phyloP scores from a whole-genome alignment of 2,329 filamentous ascomycete genomes.

The Furcasterigmium furcatum region DNA sequence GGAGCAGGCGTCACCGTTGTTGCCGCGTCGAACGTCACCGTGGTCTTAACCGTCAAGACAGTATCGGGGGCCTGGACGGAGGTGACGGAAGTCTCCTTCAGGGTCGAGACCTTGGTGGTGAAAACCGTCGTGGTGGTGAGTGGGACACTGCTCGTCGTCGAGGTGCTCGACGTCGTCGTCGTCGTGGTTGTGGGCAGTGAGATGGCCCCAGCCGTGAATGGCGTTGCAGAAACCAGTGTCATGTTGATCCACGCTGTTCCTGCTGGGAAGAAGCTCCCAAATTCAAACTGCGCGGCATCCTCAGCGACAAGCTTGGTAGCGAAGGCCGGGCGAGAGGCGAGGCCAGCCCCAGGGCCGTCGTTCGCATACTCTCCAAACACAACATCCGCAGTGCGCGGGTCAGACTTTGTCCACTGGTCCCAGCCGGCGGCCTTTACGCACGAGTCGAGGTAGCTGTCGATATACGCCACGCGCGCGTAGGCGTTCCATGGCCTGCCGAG shows the following conservation, averaged over 20 bases:
- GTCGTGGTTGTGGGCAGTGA: conserved; percentile 15
- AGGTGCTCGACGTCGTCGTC: conserved; percentile 16
- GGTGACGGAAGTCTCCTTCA: conserved; percentile 10
- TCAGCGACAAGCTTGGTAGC: conserved; percentile 25
- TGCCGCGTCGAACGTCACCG: conserved; percentile 6
- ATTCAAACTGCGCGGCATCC: conserved; percentile 31
- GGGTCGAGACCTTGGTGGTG: conserved; percentile 17
- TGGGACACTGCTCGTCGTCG: conserved; percentile 7
- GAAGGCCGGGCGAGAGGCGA: conserved; percentile 34
- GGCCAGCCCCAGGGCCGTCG: conserved; percentile 39
- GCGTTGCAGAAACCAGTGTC: conserved; percentile 28
- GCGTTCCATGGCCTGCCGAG: conserved; percentile 18
- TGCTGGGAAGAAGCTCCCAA: conserved; percentile 31
- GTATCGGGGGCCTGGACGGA: conserved; percentile 10
- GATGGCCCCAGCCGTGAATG: conserved; percentile 25
- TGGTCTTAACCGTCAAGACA: neutral
- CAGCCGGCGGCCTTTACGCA: conserved; percentile 46
- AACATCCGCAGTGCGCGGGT: conserved; percentile 39
- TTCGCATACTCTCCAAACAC: conserved; percentile 46
- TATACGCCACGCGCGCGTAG: conserved; percentile 17
- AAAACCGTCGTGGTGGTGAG: conserved; percentile 6
- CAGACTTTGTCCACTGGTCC: conserved; percentile 37
- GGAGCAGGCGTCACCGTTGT: conserved; percentile 3
- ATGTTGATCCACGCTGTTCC: conserved; percentile 38
- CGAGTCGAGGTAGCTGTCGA: conserved; percentile 32